Percentiles rank a stretch among this genome's conserved stretches.
phyloP scores from a whole-genome alignment of 2,329 filamentous ascomycete genomes.

The Botrytis elliptica region DNA sequence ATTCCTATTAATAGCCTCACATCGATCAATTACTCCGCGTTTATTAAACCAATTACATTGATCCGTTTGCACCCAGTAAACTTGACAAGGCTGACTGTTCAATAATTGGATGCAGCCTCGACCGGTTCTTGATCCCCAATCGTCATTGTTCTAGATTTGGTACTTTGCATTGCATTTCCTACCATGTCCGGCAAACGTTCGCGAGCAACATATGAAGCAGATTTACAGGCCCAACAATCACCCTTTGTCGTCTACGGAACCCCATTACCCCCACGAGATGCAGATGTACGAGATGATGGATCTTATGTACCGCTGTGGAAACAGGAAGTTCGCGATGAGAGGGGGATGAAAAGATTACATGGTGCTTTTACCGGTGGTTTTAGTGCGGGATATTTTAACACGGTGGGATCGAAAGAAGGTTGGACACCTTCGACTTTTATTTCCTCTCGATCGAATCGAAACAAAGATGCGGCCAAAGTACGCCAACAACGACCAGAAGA shows the following conservation, averaged over 20 bases:
- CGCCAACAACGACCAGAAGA: conserved; percentile 71
- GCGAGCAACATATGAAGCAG: conserved; percentile 74
- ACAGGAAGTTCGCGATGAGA: conserved; percentile 93
- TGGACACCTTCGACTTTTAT: conserved; percentile 93
- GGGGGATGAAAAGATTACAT: conserved; percentile 84
- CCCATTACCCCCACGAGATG: conserved; percentile 74
- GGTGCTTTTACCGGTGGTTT: conserved; percentile 96
- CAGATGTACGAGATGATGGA: conserved; percentile 79
- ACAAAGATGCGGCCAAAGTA: conserved; percentile 60
- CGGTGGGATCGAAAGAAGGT: conserved; percentile 96
- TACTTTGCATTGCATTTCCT: conserved; percentile 29
- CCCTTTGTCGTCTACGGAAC: conserved; percentile 82
- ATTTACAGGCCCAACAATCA: conserved; percentile 63
- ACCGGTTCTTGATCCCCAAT: conserved; percentile 10
- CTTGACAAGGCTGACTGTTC: conserved; percentile 13
- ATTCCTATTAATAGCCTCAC: neutral
- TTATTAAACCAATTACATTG: neutral
- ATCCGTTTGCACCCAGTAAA: neutral
- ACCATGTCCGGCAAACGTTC: conserved; percentile 78
- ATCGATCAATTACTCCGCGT: neutral
- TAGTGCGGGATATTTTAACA: conserved; percentile 98
- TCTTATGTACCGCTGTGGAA: conserved; percentile 96
- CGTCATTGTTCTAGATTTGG: neutral
- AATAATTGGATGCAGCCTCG: conserved; percentile 11
- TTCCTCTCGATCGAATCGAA: conserved; percentile 79